These are phyloP conservation scores for Colletotrichum eremochloae DNA, from an alignment of 2,329 filamentous ascomycete genomes.

Conservation along the genomic window DNA sequence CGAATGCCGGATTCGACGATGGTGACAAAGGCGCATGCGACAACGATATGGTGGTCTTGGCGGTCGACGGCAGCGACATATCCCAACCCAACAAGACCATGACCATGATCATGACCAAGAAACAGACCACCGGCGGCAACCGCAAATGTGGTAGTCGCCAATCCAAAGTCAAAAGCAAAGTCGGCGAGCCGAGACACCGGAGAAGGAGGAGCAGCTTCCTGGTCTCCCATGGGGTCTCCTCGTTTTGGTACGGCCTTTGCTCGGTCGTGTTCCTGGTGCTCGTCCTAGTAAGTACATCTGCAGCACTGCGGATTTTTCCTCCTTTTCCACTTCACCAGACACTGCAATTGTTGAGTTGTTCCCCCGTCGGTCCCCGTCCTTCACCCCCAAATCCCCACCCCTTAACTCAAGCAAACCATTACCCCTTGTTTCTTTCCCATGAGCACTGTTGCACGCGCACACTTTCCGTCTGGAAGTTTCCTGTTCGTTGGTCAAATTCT, in stretches of 20 bases:
- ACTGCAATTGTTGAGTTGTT: background rate
- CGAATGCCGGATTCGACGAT: constrained; percentile 3
- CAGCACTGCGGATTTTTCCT: constrained; percentile 15
- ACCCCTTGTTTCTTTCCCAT: constrained; percentile 10
- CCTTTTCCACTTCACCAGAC: constrained; percentile 5
- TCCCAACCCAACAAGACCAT: background rate
- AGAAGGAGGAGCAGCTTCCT: constrained; percentile 42
- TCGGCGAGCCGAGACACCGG: constrained; percentile 26
- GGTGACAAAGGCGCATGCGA: constrained; percentile 7
- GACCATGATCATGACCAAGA: background rate
- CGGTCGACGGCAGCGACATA: constrained; percentile 1
- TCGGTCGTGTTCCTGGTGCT: constrained; percentile 38
- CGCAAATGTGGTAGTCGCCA: background rate
- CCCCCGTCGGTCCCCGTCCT: constrained; percentile 14
- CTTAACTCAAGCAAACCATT: constrained; percentile 4
- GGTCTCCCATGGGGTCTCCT: constrained; percentile 42
- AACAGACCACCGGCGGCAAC: constrained; percentile 12
- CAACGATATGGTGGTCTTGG: constrained; percentile 14
- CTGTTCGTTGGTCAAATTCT: constrained; percentile 12
- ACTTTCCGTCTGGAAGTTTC: background rate
- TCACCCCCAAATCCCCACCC: constrained; percentile 17
- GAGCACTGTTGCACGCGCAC: constrained; percentile 12
- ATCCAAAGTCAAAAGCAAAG: background rate
- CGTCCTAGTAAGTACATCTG: constrained; percentile 37
- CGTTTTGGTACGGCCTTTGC: constrained; percentile 42